Base-by-base conservation (phyloP, 352 stramenopile species). In the Globisporangium perplexum region DNA sequence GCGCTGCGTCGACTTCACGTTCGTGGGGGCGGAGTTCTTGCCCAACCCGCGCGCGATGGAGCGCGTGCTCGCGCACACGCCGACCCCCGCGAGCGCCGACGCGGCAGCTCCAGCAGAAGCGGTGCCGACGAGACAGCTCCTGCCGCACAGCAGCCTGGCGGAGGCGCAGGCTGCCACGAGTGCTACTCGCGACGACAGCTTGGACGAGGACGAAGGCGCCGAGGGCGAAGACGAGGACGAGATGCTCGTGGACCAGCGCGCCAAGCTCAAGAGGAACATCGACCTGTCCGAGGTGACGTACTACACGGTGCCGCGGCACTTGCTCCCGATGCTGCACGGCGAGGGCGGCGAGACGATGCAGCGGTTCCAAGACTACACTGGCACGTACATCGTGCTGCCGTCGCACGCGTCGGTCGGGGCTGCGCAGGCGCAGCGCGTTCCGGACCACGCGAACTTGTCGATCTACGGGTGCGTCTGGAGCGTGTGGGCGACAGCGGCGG, bases 1-100 rank as follows among this genome's bases (percentile, higher is more conserved):
- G 15, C 78, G 83, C 38, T 90, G 79, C 57, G 90, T 94, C 47
- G 81, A 92, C 59, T 97, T 94, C 53, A 96, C 88, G 10, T 97
- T 96, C 53, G 83, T 97, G 3, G 85, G 80, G 6, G 69, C 74
- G 28, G 88, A 97, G 62, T 97, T 97, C 50, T 71, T 96, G 45
- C 88, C 88, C 17, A 96, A 97, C 44, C 80, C 88, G 15, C 78
- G 87, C 31, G 71, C 88, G 10, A 92, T 94, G 62, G 82, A 88
- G 51, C 71, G 74, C 26, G 60, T 90, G n/a, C 58, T 74, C 11
- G 63, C 46, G 28, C 81, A 85, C 53, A 45, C 24, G 2, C 65
- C 65, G 6, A 36, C 26, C 20, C 43, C 47, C 8, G 55, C n/a
- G 22, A 44, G 26, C 14, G 2, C 55, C 7, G 31, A 52, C 20